Conservation (phyloP, 371 early-diverging fungal species). For the Gilbertella persicaria region DNA sequence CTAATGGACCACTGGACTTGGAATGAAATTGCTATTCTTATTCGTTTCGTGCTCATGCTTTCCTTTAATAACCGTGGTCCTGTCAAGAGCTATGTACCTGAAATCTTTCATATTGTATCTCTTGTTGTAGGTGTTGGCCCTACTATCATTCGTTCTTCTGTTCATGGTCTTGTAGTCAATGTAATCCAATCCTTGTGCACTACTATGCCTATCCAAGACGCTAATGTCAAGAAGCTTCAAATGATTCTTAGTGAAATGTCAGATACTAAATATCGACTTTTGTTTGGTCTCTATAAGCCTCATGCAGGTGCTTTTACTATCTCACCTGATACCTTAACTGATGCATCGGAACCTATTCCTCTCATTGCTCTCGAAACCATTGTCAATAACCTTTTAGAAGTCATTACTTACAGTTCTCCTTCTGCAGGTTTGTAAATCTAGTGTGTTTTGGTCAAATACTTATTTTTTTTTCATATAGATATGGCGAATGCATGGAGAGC, state of each 20-base stretch:
- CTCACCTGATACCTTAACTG: conserved; percentile 62
- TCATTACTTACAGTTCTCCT: conserved; percentile 76
- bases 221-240: conserved; percentile 61
- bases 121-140: conserved; percentile 85
- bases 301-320: conserved; percentile 73
- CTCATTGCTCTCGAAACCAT: conserved; percentile 79
- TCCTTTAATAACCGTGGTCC: conserved; percentile 85
- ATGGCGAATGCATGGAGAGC: conserved; percentile 84
- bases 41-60: conserved; percentile 85
- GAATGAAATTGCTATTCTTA: conserved; percentile 85
- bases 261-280: conserved; percentile 73
- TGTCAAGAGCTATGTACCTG: conserved; percentile 80
- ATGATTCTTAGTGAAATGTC: conserved; percentile 69
- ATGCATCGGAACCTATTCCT: conserved; percentile 70
- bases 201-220: conserved; percentile 67
- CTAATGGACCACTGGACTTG: conserved; percentile 84
- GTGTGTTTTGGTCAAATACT: background rate
- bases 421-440: conserved; percentile 52
- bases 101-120: conserved; percentile 83
- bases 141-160: conserved; percentile 81
- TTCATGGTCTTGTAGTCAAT: conserved; percentile 91
- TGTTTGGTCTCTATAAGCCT: conserved; percentile 80
- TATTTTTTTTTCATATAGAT: conserved; percentile 33
- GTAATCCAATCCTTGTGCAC: conserved; percentile 88
- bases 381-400: conserved; percentile 78